A percentile compares a stretch with the other conserved stretches of the same genome.
These are phyloP conservation scores for Suhomyces bribrorum DNA, from an alignment of 1,139 yeast genomes.

Conservation along the genomic window DNA sequence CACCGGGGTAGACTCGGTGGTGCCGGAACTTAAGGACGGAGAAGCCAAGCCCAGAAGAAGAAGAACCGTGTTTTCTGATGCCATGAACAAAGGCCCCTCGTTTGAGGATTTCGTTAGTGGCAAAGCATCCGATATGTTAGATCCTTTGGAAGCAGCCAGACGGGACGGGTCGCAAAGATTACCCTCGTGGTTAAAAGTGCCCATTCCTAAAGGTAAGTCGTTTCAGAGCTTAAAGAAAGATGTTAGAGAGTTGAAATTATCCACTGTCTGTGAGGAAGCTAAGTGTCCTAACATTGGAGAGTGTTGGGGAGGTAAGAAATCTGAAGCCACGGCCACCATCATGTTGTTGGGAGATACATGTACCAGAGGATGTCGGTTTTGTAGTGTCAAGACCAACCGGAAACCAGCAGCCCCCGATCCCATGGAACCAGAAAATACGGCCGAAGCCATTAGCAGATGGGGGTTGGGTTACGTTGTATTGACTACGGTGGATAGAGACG, in stretches of 20 bases:
- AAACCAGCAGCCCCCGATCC: constrained; percentile 90
- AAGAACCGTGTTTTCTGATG: constrained; percentile 66
- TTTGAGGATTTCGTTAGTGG: constrained; percentile 90
- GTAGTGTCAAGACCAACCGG: constrained; percentile 93
- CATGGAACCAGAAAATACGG: constrained; percentile 95
- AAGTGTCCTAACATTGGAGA: constrained; percentile 98
- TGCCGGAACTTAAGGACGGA: background rate
- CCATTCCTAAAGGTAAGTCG: constrained; percentile 89
- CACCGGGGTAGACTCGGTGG: constrained; percentile 5
- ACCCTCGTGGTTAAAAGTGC: constrained; percentile 93
- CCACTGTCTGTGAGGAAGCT: constrained; percentile 98
- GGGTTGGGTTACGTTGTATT: constrained; percentile 97
- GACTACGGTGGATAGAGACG: constrained; percentile 98
- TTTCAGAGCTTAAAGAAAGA: constrained; percentile 82
- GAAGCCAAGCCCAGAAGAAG: constrained; percentile 38
- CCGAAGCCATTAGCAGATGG: constrained; percentile 97
- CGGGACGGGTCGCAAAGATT: constrained; percentile 64
- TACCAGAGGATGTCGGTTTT: constrained; percentile 97
- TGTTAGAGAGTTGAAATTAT: constrained; percentile 80
- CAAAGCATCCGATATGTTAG: constrained; percentile 67
- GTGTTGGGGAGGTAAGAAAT: constrained; percentile 98
- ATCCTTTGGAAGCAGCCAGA: constrained; percentile 71
- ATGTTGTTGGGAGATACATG: constrained; percentile 99
- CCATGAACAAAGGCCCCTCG: constrained; percentile 82
- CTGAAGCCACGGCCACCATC: constrained; percentile 98